These are phyloP conservation scores for Phaeosphaeria sp. DNA, from an alignment of 2,329 filamentous ascomycete genomes.

Conservation along the genomic window DNA sequence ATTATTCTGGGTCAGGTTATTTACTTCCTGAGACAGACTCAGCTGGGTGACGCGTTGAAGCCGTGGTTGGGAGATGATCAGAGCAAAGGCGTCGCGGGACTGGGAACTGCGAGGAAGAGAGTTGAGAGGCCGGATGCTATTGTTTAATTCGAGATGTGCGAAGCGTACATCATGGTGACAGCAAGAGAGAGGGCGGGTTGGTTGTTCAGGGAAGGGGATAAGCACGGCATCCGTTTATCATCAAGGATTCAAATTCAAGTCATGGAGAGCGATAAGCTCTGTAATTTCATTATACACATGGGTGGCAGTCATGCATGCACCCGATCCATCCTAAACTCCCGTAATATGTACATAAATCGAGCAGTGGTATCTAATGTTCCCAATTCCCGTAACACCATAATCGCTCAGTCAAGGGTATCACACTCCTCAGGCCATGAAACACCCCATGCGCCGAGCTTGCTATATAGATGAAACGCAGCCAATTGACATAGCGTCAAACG, in stretches of 20 bases:
- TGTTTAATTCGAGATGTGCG: slow-evolving; percentile 17
- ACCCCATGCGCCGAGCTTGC: neutral
- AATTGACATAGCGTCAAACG: neutral
- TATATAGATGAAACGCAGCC: neutral
- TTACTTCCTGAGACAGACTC: slow-evolving; percentile 85
- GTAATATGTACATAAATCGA: neutral
- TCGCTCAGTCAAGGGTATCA: slow-evolving; percentile 1
- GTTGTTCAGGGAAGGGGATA: neutral
- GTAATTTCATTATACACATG: neutral
- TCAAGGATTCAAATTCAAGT: neutral
- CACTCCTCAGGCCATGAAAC: neutral
- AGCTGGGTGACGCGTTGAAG: slow-evolving; percentile 88
- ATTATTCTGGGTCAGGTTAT: slow-evolving; percentile 85
- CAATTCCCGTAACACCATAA: neutral
- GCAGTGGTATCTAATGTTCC: slow-evolving; percentile 6
- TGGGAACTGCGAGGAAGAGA: slow-evolving; percentile 41
- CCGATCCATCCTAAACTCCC: neutral
- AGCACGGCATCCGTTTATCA: neutral
- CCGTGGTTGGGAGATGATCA: slow-evolving; percentile 93
- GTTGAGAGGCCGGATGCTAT: slow-evolving; percentile 36
- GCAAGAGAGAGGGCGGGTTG: neutral
- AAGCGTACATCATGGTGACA: neutral
- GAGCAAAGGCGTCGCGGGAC: slow-evolving; percentile 57
- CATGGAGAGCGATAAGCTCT: neutral
- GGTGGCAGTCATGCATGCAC: neutral